Conservation (phyloP, 2,329 filamentous ascomycete species). For the Periconia sp. region DNA sequence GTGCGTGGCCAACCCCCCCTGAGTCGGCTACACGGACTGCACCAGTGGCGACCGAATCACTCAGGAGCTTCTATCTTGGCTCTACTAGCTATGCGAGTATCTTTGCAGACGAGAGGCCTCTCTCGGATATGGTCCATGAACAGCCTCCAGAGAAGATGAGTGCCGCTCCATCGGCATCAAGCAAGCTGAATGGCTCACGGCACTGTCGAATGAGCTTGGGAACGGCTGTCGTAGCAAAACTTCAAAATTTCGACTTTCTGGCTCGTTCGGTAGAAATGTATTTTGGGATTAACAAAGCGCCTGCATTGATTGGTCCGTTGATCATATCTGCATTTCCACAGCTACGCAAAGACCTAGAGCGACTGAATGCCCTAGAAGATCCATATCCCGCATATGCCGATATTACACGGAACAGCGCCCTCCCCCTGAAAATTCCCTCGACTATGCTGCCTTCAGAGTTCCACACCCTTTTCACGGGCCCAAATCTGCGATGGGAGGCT, state of each 20-base stretch:
- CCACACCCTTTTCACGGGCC: conserved; percentile 40
- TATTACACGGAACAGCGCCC: conserved; percentile 39
- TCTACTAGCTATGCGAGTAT: conserved; percentile 46
- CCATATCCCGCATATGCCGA: conserved; percentile 30
- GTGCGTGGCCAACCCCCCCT: conserved; percentile 38
- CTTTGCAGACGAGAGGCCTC: conserved; percentile 36
- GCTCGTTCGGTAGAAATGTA: conserved; percentile 35
- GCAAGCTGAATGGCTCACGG: conserved; percentile 25
- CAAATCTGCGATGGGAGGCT: conserved; percentile 43
- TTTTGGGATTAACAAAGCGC: conserved; percentile 32
- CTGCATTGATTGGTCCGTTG: conserved; percentile 35
- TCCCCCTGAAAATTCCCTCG: conserved; percentile 37
- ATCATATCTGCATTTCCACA: conserved; percentile 39
- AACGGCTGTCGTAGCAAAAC: conserved; percentile 33
- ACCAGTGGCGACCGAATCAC: conserved; percentile 24
- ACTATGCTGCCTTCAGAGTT: conserved; percentile 39
- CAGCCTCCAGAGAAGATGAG: conserved; percentile 33
- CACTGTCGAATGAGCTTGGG: conserved; percentile 38
- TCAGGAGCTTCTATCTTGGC: conserved; percentile 39
- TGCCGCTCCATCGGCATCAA: conserved; percentile 25
- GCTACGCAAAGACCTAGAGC: conserved; percentile 35
- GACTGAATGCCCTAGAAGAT: conserved; percentile 24
- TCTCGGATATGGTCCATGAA: conserved; percentile 39
- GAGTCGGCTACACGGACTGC: conserved; percentile 29
- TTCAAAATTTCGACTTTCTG: conserved; percentile 36